Evolutionary conservation across 495 filamentous ascomycete genomes (phyloP).

Genomic region (Penicillium parvum): DNA sequence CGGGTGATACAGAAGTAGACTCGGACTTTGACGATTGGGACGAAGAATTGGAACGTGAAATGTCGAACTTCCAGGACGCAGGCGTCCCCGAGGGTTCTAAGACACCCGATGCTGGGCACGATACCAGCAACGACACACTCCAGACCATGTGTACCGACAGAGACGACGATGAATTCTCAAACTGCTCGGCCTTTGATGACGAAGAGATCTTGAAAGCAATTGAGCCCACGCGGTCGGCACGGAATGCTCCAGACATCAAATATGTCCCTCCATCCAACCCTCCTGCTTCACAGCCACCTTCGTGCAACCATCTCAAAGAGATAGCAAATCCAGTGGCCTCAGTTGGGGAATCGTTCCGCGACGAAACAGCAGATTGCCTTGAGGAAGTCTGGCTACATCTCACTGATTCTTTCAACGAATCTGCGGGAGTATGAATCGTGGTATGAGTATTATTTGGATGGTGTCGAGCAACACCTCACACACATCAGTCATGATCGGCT

Average conservation of each 20-base stretch:
- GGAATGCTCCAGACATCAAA: not conserved
- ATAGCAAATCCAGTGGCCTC: conserved; percentile 3
- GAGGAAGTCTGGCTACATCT: conserved; percentile 34
- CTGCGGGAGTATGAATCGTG: conserved; percentile 17
- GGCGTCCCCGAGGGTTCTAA: not conserved
- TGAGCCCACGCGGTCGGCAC: conserved; percentile 3
- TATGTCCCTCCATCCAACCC: not conserved
- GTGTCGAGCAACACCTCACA: not conserved
- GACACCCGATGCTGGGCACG: not conserved
- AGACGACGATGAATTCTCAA: conserved; percentile 40
- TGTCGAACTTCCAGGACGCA: conserved; percentile 10
- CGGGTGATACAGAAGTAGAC: conserved; percentile 21
- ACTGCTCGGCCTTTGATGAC: conserved; percentile 39
- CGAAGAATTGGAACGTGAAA: conserved; percentile 12
- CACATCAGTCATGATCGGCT: conserved; percentile 9
- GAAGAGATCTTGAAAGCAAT: conserved; percentile 28
- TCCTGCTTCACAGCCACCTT: not conserved
- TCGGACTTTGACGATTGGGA: conserved; percentile 21
- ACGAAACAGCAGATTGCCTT: conserved; percentile 37
- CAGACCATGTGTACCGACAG: not conserved
- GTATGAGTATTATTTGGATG: no score
- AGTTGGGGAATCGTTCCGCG: conserved; percentile 34
- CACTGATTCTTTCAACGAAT: conserved; percentile 28
- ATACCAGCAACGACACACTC: not conserved
- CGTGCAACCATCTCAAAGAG: conserved; percentile 2